Percentiles rank a stretch among this genome's conserved stretches.
These are phyloP conservation scores for Alternaria gansuensis DNA, from an alignment of 2,329 filamentous ascomycete species.

Conservation along the genomic window DNA sequence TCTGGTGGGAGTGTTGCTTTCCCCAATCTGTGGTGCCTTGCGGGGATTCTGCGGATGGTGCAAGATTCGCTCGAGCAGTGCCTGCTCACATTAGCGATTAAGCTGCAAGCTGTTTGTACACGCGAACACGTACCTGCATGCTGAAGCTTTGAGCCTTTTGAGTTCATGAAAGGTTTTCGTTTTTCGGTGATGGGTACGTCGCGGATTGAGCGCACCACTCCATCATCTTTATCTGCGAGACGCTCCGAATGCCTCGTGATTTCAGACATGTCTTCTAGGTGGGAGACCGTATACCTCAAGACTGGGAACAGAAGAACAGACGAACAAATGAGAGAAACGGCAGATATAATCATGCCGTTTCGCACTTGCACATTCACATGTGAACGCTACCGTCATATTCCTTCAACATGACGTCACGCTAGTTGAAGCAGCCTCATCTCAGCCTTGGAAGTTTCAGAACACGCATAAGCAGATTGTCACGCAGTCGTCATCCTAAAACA, in stretches of 20 bases:
- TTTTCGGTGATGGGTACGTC: slow-evolving; percentile 15
- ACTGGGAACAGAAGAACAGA: not conserved
- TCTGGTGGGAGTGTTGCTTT: slow-evolving; percentile 9
- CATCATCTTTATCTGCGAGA: slow-evolving; percentile 3
- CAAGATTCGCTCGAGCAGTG: slow-evolving; percentile 6
- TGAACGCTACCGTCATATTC: slow-evolving; percentile 10
- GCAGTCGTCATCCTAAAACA: not conserved
- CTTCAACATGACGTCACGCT: slow-evolving; percentile 11
- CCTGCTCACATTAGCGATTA: not conserved
- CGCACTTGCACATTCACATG: slow-evolving; percentile 1
- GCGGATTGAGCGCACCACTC: slow-evolving; percentile 10
- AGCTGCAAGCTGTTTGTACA: not conserved
- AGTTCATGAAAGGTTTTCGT: slow-evolving; percentile 10
- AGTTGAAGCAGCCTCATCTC: not conserved
- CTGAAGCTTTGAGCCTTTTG: slow-evolving; percentile 2
- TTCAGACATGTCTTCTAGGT: slow-evolving; percentile 9
- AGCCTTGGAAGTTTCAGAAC: not conserved
- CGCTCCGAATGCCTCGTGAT: slow-evolving; percentile 5
- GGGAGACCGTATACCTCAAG: not conserved
- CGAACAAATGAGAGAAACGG: not conserved
- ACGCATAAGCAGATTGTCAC: not conserved
- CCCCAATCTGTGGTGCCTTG: slow-evolving; percentile 8
- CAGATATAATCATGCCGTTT: not conserved
- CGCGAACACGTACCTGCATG: slow-evolving; percentile 1
- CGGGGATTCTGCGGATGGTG: slow-evolving; percentile 1